Percentiles rank a stretch among this genome's conserved stretches.
These are phyloP conservation scores for Halophytophthora batemanensis DNA, from an alignment of 352 stramenopile genomes.

Conservation along the genomic window DNA sequence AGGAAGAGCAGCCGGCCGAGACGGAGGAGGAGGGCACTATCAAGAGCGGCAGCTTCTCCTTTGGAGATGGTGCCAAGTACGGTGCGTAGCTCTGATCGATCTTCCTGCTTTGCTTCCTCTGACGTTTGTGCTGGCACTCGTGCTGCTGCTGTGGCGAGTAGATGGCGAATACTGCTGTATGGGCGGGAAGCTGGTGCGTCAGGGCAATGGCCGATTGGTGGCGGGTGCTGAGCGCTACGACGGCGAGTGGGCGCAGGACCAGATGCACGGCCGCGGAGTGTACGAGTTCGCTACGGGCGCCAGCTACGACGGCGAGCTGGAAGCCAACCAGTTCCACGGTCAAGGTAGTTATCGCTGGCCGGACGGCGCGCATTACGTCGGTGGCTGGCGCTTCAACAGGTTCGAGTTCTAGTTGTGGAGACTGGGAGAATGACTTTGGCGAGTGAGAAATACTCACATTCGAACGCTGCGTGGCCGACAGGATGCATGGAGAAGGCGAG, in stretches of 20 bases:
- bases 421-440: background rate
- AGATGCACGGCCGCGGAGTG: conserved; percentile 63
- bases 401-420: conserved; percentile 1
- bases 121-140: background rate
- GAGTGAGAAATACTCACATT: background rate
- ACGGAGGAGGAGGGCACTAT: conserved; percentile 35
- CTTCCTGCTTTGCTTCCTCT: too few relatives aligned
- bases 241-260: conserved; percentile 56
- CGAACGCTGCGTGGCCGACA: conserved; percentile 23
- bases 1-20: conserved; percentile 26
- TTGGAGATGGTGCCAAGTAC: conserved; percentile 64
- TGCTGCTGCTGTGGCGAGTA: conserved; percentile 3
- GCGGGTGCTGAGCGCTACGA: conserved; percentile 65
- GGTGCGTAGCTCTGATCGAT: conserved; percentile 12
- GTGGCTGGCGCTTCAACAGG: conserved; percentile 53
- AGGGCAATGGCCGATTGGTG: conserved; percentile 45
- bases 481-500: conserved; percentile 70
- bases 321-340: conserved; percentile 59
- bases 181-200: conserved; percentile 41
- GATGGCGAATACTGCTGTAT: conserved; percentile 44
- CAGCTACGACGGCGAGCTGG: conserved; percentile 74
- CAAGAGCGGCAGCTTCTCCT: conserved; percentile 57
- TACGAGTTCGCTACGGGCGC: conserved; percentile 72
- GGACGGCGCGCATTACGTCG: conserved; percentile 63
- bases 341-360: conserved; percentile 60